phyloP scores from a whole-genome alignment of 768 basidiomycete genomes.

The Favolaschia claudopus region DNA sequence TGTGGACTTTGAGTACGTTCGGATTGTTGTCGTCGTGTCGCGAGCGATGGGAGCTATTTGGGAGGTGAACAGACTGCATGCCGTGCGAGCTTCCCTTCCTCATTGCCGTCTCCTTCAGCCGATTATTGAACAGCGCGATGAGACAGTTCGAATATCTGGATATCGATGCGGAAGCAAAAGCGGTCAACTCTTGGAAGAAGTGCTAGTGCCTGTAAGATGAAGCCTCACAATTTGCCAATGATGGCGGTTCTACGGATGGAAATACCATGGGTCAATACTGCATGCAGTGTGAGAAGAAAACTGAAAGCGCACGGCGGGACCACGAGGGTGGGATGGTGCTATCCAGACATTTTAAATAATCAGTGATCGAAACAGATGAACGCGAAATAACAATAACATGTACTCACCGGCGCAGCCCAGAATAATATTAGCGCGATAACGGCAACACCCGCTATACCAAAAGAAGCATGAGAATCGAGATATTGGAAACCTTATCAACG shows the following conservation, averaged over 20 bases:
- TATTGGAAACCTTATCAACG: too few species aligned
- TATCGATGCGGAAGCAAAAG: background rate
- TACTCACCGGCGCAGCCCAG: slow-evolving; percentile 13
- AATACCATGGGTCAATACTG: background rate
- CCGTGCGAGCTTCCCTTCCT: background rate
- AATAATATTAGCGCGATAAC: slow-evolving; percentile 22
- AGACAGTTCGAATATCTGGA: slow-evolving; percentile 21
- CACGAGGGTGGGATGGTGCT: slow-evolving; percentile 16
- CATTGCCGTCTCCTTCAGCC: background rate
- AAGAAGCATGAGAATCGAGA: too few species aligned
- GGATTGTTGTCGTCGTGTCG: background rate
- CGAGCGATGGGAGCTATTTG: background rate
- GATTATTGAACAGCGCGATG: slow-evolving; percentile 19
- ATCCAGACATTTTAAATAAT: too few species aligned
- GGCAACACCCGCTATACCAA: slow-evolving; percentile 9
- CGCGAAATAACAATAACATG: too few species aligned
- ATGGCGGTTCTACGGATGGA: slow-evolving; percentile 13
- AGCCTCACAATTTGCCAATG: slow-evolving; percentile 20
- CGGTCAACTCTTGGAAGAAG: background rate
- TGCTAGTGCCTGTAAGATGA: background rate
- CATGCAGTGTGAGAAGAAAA: background rate
- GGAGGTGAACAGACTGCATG: slow-evolving; percentile 11
- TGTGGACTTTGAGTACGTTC: slow-evolving; percentile 10
- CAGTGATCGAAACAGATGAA: background rate
- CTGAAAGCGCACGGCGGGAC: slow-evolving; percentile 12